phyloP scores from a whole-genome alignment of 2,329 filamentous ascomycete species.

The Ophiostoma piceae region DNA sequence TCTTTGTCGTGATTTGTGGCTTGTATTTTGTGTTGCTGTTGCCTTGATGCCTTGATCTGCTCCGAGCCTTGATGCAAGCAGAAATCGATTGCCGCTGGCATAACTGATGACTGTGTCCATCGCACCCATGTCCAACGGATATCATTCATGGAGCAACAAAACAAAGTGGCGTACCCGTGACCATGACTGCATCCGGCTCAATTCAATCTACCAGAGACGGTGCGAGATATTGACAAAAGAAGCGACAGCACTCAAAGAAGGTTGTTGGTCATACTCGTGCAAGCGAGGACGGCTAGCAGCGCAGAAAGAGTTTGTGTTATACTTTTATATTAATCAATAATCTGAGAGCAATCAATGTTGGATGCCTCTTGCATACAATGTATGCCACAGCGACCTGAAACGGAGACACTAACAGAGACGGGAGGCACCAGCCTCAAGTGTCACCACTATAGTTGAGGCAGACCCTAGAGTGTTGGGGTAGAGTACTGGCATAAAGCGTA shows the following conservation, averaged over 20 bases:
- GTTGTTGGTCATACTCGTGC: neutral
- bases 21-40: neutral
- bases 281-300: constrained; percentile 1
- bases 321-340: too few species aligned
- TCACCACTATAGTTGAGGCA: neutral
- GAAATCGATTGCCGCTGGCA: neutral
- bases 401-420: neutral
- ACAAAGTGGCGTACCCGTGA: neutral
- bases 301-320: neutral
- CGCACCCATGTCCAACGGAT: neutral
- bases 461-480: neutral
- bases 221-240: neutral
- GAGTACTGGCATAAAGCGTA: neutral
- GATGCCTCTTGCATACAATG: too few species aligned
- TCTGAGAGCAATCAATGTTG: neutral
- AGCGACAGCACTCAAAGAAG: neutral
- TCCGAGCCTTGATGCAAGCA: neutral
- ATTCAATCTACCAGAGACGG: neutral
- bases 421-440: constrained; percentile 5
- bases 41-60: too few species aligned
- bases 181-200: neutral
- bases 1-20: neutral
- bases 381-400: neutral
- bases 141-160: too few species aligned
- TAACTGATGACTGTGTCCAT: neutral